Evolutionary conservation across 2,329 filamentous ascomycete species (phyloP).

Genomic region (Phialemonium atrogriseum): DNA sequence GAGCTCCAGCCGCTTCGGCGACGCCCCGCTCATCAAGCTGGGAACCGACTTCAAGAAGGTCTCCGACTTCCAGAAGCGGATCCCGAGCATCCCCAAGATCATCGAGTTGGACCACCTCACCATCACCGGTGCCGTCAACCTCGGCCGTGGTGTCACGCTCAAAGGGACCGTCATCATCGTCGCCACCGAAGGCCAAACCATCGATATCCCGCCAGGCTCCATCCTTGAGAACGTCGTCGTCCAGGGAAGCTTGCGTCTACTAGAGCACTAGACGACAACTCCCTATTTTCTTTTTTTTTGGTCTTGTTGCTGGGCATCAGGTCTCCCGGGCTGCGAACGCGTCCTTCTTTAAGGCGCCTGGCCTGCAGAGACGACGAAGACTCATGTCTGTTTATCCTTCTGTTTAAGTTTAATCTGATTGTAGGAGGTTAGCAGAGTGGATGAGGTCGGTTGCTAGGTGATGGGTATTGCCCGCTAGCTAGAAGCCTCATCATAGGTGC

Average conservation of each 20-base stretch:
- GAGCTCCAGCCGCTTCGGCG: conserved; percentile 92
- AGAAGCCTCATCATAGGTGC: too few species aligned
- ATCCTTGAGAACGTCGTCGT: conserved; percentile 98
- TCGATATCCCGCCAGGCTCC: conserved; percentile 93
- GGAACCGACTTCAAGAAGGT: conserved; percentile 99
- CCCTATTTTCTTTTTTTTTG: neutral
- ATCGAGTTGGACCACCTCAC: conserved; percentile 91
- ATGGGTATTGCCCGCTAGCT: too few species aligned
- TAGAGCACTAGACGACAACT: conserved; percentile 48
- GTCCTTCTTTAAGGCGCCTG: too few species aligned
- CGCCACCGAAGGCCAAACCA: conserved; percentile 93
- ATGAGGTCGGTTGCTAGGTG: too few species aligned
- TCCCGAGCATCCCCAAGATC: conserved; percentile 82
- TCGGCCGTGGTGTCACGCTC: conserved; percentile 87
- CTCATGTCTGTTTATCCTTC: too few species aligned
- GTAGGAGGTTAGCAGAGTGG: too few species aligned
- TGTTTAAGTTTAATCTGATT: too few species aligned
- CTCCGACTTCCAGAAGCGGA: conserved; percentile 86
- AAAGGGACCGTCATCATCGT: conserved; percentile 99
- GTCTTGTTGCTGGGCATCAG: neutral
- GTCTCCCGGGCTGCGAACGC: too few species aligned
- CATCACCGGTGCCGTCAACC: conserved; percentile 94
- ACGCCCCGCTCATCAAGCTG: conserved; percentile 96
- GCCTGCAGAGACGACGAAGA: too few species aligned
- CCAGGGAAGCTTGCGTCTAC: conserved; percentile 79